Evolutionary conservation across 768 basidiomycete species (phyloP), one percentile per base, ranked within the genome.

Genomic region (Macrocybe gigantea): DNA sequence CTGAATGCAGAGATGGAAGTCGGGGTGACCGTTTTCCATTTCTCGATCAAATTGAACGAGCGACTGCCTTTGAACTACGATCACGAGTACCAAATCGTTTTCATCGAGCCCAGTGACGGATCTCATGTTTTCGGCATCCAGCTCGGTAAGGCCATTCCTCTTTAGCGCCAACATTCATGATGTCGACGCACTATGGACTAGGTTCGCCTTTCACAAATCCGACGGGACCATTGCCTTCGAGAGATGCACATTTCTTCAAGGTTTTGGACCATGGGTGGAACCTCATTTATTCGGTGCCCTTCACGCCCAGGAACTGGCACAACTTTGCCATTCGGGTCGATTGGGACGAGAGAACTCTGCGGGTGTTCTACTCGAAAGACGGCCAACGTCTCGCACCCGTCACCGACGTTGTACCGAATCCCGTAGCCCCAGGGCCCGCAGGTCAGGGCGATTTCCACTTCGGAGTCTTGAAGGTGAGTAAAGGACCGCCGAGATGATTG

Each of bases 51-150:
- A 41, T 48, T 58, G 38, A 71, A 79, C 51, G 53, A 66, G 11
- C 40, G 40, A n/a, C 58, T 56, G 15, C 74, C 74, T 9, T 58
- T 83, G 54, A 80, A 81, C 55, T 71, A 69, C 52, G 68, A 53
- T 7, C 80, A 83, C 48, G 81, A 83, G 55, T 81, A 83, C 55
- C 81, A 83, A 54, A 67, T 77, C 43, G 76, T 83, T 10, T 82
- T 77, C 59, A 79, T 83, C 48, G 81, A 84, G 61, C 77, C 79
- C 1, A 68, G 57, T 45, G 82, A 83, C 53, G 79, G 79, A 5
- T 68, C 73, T 3, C 80, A 80, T 62, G 68, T 82, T 14, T 84
- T 84, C 55, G 78, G 71, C 5, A 62, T 82, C 36, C 79, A 82
- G 53, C 65, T 82, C 6, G 81, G 80, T 79, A 49, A 12, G 69